phyloP scores from a whole-genome alignment of 2,329 filamentous ascomycete genomes.

The Neocatenulostroma microsporum region DNA sequence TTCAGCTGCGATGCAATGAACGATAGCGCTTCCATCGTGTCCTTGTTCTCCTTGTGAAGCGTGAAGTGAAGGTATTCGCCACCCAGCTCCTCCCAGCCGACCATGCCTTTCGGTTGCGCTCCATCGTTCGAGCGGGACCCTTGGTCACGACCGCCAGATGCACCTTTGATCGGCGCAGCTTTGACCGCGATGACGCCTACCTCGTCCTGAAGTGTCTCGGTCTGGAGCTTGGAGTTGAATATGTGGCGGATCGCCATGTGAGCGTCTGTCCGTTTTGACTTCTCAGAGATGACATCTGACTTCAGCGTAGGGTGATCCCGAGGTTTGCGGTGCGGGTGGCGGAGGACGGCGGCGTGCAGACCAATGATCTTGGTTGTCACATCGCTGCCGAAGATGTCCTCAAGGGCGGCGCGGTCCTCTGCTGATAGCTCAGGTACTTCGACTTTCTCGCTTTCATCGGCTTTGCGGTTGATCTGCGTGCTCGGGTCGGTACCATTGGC shows the following conservation, averaged over 20 bases:
- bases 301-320: constrained; percentile 48
- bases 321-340: constrained; percentile 49
- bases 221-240: constrained; percentile 71
- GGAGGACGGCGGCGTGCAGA: constrained; percentile 49
- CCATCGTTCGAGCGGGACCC: constrained; percentile 12
- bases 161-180: constrained; percentile 31
- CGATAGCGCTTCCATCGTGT: constrained; percentile 84
- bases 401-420: constrained; percentile 32
- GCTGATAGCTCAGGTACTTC: no score
- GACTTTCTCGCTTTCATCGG: no score
- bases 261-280: constrained; percentile 53
- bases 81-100: constrained; percentile 58
- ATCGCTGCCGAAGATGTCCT: constrained; percentile 46
- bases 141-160: constrained; percentile 9
- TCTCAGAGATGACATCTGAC: constrained; percentile 51
- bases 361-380: constrained; percentile 45
- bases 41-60: constrained; percentile 92
- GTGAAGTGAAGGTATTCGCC: constrained; percentile 85
- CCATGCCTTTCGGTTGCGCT: constrained; percentile 31
- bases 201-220: constrained; percentile 64
- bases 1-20: constrained; percentile 68
- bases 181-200: constrained; percentile 55
- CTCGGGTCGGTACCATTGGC: no score
- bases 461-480: no score
- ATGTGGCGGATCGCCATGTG: constrained; percentile 66